These are phyloP conservation scores for Miamiensis avidus DNA, from an alignment of 169 alveolate species.

Conservation along the genomic window DNA sequence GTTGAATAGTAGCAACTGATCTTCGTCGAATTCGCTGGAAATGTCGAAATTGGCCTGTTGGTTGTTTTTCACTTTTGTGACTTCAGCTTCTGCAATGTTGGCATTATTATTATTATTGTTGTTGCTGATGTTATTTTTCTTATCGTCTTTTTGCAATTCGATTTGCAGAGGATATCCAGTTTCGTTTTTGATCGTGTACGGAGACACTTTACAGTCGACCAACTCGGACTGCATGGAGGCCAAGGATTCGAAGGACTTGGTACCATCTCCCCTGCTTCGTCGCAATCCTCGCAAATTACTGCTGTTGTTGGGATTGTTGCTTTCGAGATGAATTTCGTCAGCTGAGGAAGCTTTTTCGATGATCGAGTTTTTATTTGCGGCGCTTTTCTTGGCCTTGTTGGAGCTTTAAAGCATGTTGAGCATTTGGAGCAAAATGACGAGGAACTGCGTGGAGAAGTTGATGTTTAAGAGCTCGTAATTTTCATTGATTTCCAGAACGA, in stretches of 20 bases:
- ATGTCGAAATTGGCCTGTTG: not conserved
- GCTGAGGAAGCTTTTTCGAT: not conserved
- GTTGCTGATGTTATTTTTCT: too few species aligned
- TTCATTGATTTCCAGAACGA: conserved; percentile 13
- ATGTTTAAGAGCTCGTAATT: conserved; percentile 1
- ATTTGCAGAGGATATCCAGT: conserved; percentile 20
- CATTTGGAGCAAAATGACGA: not conserved
- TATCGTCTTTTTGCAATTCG: not conserved
- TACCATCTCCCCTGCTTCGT: not conserved
- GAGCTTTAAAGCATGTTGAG: too few species aligned
- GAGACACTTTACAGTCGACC: conserved; percentile 4
- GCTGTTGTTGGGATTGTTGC: conserved; percentile 3
- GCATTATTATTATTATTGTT: too few species aligned
- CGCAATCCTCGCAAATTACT: not conserved
- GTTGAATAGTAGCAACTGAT: too few species aligned
- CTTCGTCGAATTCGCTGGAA: too few species aligned
- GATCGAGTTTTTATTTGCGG: not conserved
- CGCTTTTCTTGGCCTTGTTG: too few species aligned
- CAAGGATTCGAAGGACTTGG: not conserved
- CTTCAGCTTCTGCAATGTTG: not conserved
- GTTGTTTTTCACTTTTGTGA: not conserved
- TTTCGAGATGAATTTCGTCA: not conserved
- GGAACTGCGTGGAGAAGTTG: conserved; percentile 23
- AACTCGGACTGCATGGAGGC: too few species aligned
- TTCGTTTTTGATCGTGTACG: conserved; percentile 23